Evolutionary conservation across 2,329 filamentous ascomycete species (phyloP).

Genomic region (Phaeosphaeriaceae sp.): DNA sequence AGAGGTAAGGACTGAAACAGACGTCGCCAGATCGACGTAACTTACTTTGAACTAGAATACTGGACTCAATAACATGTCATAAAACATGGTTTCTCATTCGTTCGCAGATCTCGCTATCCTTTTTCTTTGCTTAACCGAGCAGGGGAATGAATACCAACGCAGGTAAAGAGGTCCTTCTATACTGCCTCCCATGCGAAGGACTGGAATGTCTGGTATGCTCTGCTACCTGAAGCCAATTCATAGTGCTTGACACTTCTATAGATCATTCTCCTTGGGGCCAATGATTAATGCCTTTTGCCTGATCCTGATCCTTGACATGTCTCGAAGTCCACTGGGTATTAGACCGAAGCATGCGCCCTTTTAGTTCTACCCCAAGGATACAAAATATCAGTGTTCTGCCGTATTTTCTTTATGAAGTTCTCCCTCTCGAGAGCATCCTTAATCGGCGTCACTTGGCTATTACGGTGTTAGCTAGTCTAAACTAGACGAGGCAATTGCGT

Average conservation of each 20-base stretch:
- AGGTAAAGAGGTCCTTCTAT: conserved; percentile 3
- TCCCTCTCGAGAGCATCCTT: too few relatives aligned
- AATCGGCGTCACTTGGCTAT: too few relatives aligned
- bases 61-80: conserved; percentile 4
- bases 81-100: conserved; percentile 4
- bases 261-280: too few relatives aligned
- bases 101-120: background rate
- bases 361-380: too few relatives aligned
- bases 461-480: too few relatives aligned
- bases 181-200: conserved; percentile 1
- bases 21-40: background rate
- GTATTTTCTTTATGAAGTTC: too few relatives aligned
- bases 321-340: background rate
- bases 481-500: too few relatives aligned
- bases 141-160: conserved; percentile 6
- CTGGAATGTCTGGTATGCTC: conserved; percentile 4
- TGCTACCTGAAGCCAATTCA: background rate
- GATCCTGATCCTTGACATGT: too few relatives aligned
- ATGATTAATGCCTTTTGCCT: too few relatives aligned
- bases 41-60: conserved; percentile 6
- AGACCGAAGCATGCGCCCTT: too few relatives aligned
- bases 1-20: conserved; percentile 1
- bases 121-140: background rate
- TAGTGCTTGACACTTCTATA: too few relatives aligned
- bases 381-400: too few relatives aligned